Conservation (phyloP, 1,139 yeast species). For the Pichia sp. region DNA sequence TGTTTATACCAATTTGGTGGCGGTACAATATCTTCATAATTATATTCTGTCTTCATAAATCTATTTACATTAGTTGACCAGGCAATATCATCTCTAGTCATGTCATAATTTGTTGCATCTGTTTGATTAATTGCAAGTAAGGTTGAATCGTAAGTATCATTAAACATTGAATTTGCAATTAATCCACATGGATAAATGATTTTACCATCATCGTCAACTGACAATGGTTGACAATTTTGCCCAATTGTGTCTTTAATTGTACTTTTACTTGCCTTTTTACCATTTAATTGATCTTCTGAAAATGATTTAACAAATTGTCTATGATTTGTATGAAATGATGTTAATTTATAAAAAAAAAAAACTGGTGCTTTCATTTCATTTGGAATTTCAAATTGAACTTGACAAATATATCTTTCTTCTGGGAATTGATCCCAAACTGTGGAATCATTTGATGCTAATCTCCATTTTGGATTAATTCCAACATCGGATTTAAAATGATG, state of each 20-base stretch:
- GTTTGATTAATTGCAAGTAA: constrained; percentile 47
- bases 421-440: constrained; percentile 37
- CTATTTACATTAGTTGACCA: constrained; percentile 80
- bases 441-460: constrained; percentile 42
- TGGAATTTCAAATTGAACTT: constrained; percentile 74
- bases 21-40: constrained; percentile 70
- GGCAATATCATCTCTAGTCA: constrained; percentile 71
- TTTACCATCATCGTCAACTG: constrained; percentile 42
- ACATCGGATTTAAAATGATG: constrained; percentile 43
- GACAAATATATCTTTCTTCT: constrained; percentile 61
- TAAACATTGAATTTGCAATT: constrained; percentile 88
- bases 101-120: constrained; percentile 40
- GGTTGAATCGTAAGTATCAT: constrained; percentile 60
- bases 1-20: constrained; percentile 89
- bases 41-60: constrained; percentile 73
- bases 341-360: constrained; percentile 70
- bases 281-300: constrained; percentile 85
- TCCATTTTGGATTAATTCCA: constrained; percentile 57
- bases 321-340: constrained; percentile 87
- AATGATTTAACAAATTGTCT: constrained; percentile 88
- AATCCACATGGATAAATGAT: constrained; percentile 89
- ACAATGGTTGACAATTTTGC: constrained; percentile 84
- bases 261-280: constrained; percentile 51
- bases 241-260: constrained; percentile 64
- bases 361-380: constrained; percentile 68